These are phyloP conservation scores for Firmiana major DNA, from an alignment of 345 rosid species.

Conservation along the genomic window DNA sequence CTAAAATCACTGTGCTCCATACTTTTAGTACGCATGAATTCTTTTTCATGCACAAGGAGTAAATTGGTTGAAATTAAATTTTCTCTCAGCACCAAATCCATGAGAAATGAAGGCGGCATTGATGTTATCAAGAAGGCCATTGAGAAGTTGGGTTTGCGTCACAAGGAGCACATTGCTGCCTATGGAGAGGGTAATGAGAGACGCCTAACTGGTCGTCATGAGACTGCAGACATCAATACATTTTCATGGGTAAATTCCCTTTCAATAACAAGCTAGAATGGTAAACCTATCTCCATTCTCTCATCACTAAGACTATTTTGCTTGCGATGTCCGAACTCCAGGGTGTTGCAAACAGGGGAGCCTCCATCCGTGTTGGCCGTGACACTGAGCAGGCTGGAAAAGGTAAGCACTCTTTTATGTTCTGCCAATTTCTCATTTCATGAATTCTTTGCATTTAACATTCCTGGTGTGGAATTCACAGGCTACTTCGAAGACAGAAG, in stretches of 20 bases:
- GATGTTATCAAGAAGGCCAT: conserved; percentile 65
- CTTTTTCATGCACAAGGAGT: background rate
- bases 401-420: conserved; percentile 23
- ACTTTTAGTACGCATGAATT: background rate
- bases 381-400: conserved; percentile 71
- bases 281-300: background rate
- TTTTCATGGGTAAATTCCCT: conserved; percentile 56
- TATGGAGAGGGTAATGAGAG: conserved; percentile 83
- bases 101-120: conserved; percentile 70
- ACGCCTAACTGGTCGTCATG: conserved; percentile 73
- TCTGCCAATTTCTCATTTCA: background rate
- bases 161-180: conserved; percentile 76
- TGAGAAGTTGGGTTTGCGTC: conserved; percentile 63
- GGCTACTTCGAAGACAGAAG: conserved; percentile 88
- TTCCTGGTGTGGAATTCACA: conserved; percentile 3
- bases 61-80: background rate
- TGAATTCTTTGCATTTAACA: background rate
- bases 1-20: background rate
- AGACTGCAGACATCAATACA: conserved; percentile 75
- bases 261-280: background rate
- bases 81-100: conserved; percentile 67
- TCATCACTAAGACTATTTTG: background rate
- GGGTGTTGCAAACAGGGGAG: conserved; percentile 90
- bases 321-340: conserved; percentile 15
- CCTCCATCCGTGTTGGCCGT: conserved; percentile 74